Percentiles rank a stretch among this genome's conserved stretches.
Conservation (phyloP, 1,139 yeast species). For the Pichia cactophila region DNA sequence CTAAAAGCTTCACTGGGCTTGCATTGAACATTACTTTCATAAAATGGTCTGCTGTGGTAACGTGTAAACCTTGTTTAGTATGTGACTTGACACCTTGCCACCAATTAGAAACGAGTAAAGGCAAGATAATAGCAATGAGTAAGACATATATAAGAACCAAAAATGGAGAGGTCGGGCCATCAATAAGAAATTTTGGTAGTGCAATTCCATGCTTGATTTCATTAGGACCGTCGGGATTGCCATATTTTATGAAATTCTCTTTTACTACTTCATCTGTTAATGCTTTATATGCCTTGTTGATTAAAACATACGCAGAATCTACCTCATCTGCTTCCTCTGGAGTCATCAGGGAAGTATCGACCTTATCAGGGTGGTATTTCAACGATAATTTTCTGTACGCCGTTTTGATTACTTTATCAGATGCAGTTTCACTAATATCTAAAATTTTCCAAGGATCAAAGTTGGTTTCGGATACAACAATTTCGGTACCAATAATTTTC, state of each 20-base stretch:
- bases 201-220: slow-evolving; percentile 96
- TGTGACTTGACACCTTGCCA: slow-evolving; percentile 79
- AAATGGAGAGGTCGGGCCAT: slow-evolving; percentile 67
- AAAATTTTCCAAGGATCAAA: slow-evolving; percentile 91
- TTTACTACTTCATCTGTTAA: slow-evolving; percentile 83
- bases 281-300: slow-evolving; percentile 90
- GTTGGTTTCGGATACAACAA: slow-evolving; percentile 33
- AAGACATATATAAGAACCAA: slow-evolving; percentile 57
- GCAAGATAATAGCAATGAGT: slow-evolving; percentile 71
- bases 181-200: slow-evolving; percentile 83
- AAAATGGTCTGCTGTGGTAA: slow-evolving; percentile 71
- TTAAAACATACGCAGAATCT: slow-evolving; percentile 72
- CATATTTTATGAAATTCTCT: slow-evolving; percentile 77
- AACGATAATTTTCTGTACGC: slow-evolving; percentile 81
- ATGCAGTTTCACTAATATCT: slow-evolving; percentile 62
- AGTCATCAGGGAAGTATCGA: slow-evolving; percentile 52
- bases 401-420: slow-evolving; percentile 72
- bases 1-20: slow-evolving; percentile 68
- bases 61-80: slow-evolving; percentile 79
- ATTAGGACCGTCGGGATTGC: slow-evolving; percentile 98
- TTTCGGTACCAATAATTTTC: slow-evolving; percentile 35
- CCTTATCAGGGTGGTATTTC: slow-evolving; percentile 90
- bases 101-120: slow-evolving; percentile 77
- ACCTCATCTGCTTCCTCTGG: slow-evolving; percentile 48
- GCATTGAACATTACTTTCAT: slow-evolving; percentile 58